A percentile compares a stretch with the other conserved stretches of the same genome.
Conservation (phyloP, 768 basidiomycete species). For the Chalciporus piperatus region DNA sequence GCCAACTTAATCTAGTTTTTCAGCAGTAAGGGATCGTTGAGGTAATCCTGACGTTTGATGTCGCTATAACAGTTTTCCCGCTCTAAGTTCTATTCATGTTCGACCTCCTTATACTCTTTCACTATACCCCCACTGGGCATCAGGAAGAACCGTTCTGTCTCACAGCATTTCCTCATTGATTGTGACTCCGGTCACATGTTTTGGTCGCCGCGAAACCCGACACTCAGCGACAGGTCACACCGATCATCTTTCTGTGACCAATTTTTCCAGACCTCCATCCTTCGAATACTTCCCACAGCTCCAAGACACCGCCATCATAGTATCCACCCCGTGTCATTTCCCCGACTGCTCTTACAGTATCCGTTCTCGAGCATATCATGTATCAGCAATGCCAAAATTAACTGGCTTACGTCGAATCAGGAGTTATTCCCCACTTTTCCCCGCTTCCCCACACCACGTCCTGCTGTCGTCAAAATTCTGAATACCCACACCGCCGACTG, state of each 20-base stretch:
- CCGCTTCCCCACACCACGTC: constrained; percentile 21
- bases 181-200: not conserved
- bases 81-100: constrained; percentile 7
- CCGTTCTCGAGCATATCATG: constrained; percentile 4
- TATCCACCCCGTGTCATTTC: too few species aligned
- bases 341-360: not conserved
- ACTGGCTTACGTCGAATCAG: constrained; percentile 5
- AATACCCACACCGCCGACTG: constrained; percentile 1
- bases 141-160: not conserved
- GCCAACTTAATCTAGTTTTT: constrained; percentile 9
- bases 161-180: not conserved
- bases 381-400: constrained; percentile 5
- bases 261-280: not conserved
- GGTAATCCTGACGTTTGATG: constrained; percentile 11
- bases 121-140: not conserved
- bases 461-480: not conserved
- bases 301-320: not conserved
- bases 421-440: constrained; percentile 21
- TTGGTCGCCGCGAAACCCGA: not conserved
- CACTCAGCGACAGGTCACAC: not conserved
- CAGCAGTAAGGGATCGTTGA: constrained; percentile 5
- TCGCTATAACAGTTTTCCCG: constrained; percentile 12
- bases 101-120: not conserved
- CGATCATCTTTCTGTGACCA: not conserved
- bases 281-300: constrained; percentile 4